Base-by-base conservation (phyloP, 768 basidiomycete species). In the Tylopilus balloui region DNA sequence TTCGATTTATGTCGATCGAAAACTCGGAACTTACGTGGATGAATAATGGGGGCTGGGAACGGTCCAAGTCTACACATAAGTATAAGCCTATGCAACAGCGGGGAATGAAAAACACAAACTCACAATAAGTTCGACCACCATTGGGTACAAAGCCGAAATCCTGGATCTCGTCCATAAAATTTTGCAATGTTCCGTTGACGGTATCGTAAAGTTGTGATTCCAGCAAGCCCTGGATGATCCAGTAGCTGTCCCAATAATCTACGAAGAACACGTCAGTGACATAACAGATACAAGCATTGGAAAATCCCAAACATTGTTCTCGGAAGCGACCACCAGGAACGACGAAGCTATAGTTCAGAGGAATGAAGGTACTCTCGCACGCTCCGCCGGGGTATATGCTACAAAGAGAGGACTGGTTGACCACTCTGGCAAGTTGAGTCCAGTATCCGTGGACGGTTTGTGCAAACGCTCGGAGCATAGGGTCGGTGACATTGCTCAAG, bases 121-220 rank as follows among this genome's bases (percentile, higher is more conserved):
- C 58, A 85, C 86, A 96, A 61, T 96, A 96, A 43, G 88, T 91
- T 11, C 92, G 78, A 4, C 92, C 93, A 7, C 94, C 94, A 59
- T 96, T 97, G 2, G 94, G 94, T 53, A 97, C 85, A 71, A 96
- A 97, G 0, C 93, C 94, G 58, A 88, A 81, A 20, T 64, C 62
- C 34, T 86, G 81, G 39, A 97, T 72, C 63, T 95, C 85, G 60
- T 97, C 93, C 92, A 96, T 93, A 62, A 97, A 96, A 70, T 96
- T 95, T 54, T 89, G 81, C 28, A 96, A 71, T 0, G 92, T 88
- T 11, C 74, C 80, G 54, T 88, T 88, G 49, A 78, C 87, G 45
- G 88, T 75, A 46, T 73, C 73, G 57, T 79, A 84, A 12, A 96
- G 75, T 54, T 86, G 78, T 2, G 88, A 91, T 61, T 86, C 72